These are phyloP conservation scores for Polyporus tsugae DNA, from an alignment of 1,284 basidiomycete genomes.

Conservation along the genomic window DNA sequence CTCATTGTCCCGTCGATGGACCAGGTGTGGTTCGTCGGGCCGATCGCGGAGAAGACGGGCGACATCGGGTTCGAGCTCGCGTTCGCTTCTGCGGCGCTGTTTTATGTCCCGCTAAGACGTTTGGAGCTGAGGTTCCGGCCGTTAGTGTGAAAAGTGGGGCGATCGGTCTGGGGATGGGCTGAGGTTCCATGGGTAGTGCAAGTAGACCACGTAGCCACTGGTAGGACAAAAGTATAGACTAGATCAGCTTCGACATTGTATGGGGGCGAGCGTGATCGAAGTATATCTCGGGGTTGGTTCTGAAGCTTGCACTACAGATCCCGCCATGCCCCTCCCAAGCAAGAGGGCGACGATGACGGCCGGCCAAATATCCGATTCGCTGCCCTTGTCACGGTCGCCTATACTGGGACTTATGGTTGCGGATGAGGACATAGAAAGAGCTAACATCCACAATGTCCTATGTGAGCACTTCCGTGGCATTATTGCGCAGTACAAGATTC, in stretches of 20 bases:
- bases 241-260: not conserved
- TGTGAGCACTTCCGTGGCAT: too few species aligned
- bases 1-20: conserved; percentile 75
- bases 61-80: conserved; percentile 84
- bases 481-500: too few species aligned
- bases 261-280: too few species aligned
- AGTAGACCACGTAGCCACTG: not conserved
- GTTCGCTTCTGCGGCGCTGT: conserved; percentile 57
- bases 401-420: too few species aligned
- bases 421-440: too few species aligned
- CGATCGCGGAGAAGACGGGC: conserved; percentile 72
- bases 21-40: conserved; percentile 78
- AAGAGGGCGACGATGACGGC: too few species aligned
- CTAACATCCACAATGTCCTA: too few species aligned
- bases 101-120: conserved; percentile 66
- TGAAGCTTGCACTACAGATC: too few species aligned
- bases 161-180: not conserved
- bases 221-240: not conserved
- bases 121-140: conserved; percentile 44
- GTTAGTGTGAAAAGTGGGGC: conserved; percentile 30
- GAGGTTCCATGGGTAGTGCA: not conserved
- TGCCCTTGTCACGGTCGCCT: too few species aligned
- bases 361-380: too few species aligned
- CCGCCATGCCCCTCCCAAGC: too few species aligned
- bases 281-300: too few species aligned